phyloP scores from a whole-genome alignment of 306 rosid genomes.

The Crotalaria pallida region DNA sequence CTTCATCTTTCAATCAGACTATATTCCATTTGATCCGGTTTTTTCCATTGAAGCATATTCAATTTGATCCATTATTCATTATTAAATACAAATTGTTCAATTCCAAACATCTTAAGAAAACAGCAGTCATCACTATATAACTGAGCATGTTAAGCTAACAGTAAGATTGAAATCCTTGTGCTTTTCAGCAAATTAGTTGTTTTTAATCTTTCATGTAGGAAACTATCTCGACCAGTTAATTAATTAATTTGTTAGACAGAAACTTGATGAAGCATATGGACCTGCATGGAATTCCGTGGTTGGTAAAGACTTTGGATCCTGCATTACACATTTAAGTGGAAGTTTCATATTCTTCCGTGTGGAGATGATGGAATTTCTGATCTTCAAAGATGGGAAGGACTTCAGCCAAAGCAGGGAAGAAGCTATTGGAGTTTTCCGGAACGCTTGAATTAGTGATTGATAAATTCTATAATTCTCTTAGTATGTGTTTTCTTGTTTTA shows the following conservation, averaged over 20 bases:
- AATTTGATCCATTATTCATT: background rate
- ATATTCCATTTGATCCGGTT: background rate
- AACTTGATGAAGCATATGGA: slow-evolving; percentile 59
- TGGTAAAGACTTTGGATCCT: slow-evolving; percentile 71
- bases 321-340: slow-evolving; percentile 56
- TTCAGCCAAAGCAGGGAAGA: slow-evolving; percentile 44
- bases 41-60: background rate
- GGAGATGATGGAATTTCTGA: slow-evolving; percentile 63
- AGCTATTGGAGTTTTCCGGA: slow-evolving; percentile 41
- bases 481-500: background rate
- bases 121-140: background rate
- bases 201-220: background rate
- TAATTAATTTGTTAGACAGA: slow-evolving; percentile 26
- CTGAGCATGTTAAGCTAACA: background rate
- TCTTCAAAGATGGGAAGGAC: slow-evolving; percentile 63
- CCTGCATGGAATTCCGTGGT: slow-evolving; percentile 67
- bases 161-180: background rate
- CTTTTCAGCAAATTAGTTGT: background rate
- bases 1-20: background rate
- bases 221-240: background rate
- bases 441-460: slow-evolving; percentile 1
- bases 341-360: slow-evolving; percentile 62
- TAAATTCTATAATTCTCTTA: background rate
- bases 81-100: background rate
- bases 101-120: background rate